Evolutionary conservation across 2,329 filamentous ascomycete genomes (phyloP).

Genomic region (Xylaria digitata): DNA sequence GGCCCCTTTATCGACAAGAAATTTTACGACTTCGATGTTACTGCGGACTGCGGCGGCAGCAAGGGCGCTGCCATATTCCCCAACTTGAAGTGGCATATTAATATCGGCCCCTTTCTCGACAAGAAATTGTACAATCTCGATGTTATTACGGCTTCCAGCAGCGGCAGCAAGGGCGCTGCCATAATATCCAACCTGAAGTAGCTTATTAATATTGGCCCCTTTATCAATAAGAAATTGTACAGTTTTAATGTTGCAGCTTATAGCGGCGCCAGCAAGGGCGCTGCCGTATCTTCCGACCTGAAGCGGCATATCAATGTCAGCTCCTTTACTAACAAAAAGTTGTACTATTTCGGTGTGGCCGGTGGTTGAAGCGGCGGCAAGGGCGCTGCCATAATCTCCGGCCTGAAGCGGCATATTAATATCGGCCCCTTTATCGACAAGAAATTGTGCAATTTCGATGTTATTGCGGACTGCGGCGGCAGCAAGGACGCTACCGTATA

Average conservation of each 20-base stretch:
- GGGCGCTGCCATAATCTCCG: conserved; percentile 7
- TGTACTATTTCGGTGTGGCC: background rate
- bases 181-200: background rate
- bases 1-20: conserved; percentile 13
- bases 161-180: conserved; percentile 4
- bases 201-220: conserved; percentile 14
- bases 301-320: conserved; percentile 1
- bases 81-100: background rate
- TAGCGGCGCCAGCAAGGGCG: background rate
- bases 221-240: conserved; percentile 12
- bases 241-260: background rate
- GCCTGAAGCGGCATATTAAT: conserved; percentile 11
- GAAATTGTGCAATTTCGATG: background rate
- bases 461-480: background rate
- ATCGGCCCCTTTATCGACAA: conserved; percentile 19
- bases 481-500: conserved; percentile 2
- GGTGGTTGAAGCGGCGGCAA: background rate
- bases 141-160: fast-evolving
- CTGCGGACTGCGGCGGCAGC: background rate
- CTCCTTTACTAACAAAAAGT: conserved; percentile 5
- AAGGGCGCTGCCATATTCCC: background rate
- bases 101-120: conserved; percentile 17
- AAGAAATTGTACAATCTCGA: conserved; percentile 9
- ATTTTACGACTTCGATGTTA: background rate
- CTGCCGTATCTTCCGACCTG: background rate